Conservation (phyloP, 352 stramenopile species). For the Hyaloperonospora brassicae region DNA sequence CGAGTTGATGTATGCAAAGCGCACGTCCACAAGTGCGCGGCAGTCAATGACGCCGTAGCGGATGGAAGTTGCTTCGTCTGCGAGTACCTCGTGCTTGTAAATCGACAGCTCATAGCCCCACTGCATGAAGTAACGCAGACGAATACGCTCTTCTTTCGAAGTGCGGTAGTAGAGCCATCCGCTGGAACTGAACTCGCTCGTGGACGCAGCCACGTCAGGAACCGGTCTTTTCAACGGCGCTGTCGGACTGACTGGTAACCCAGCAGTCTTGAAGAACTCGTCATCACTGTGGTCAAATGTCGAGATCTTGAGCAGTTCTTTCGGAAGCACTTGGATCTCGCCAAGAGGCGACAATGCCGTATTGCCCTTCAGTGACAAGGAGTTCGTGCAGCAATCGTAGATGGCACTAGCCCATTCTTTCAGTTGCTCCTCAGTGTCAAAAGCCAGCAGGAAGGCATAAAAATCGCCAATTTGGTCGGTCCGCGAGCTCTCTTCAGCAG, state of each 20-base stretch:
- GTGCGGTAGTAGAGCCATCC: constrained; percentile 84
- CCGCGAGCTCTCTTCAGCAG: constrained; percentile 44
- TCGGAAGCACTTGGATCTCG: constrained; percentile 74
- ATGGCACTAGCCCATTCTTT: constrained; percentile 70
- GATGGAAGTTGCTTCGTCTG: constrained; percentile 70
- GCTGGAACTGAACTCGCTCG: constrained; percentile 55
- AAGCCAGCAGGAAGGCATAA: constrained; percentile 68
- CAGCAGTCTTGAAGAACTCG: constrained; percentile 25
- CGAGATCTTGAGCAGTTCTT: constrained; percentile 78
- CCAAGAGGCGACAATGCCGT: constrained; percentile 48
- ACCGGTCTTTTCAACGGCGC: constrained; percentile 13
- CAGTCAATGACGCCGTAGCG: constrained; percentile 84
- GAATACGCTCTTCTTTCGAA: constrained; percentile 72
- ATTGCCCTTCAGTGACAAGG: constrained; percentile 74
- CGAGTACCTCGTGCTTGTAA: constrained; percentile 83
- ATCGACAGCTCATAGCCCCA: constrained; percentile 85
- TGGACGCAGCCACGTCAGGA: constrained; percentile 12
- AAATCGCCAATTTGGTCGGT: constrained; percentile 73
- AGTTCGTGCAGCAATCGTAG: constrained; percentile 84
- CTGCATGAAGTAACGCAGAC: constrained; percentile 81
- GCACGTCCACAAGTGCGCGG: constrained; percentile 69
- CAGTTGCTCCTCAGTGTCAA: constrained; percentile 64
- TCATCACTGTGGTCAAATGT: constrained; percentile 55
- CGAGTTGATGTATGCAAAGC: constrained; percentile 77
- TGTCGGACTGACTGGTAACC: constrained; percentile 17